Percentiles rank a stretch among this genome's conserved stretches.
Conservation (phyloP, 2,329 filamentous ascomycete genomes). For the Clonostachys sp. region DNA sequence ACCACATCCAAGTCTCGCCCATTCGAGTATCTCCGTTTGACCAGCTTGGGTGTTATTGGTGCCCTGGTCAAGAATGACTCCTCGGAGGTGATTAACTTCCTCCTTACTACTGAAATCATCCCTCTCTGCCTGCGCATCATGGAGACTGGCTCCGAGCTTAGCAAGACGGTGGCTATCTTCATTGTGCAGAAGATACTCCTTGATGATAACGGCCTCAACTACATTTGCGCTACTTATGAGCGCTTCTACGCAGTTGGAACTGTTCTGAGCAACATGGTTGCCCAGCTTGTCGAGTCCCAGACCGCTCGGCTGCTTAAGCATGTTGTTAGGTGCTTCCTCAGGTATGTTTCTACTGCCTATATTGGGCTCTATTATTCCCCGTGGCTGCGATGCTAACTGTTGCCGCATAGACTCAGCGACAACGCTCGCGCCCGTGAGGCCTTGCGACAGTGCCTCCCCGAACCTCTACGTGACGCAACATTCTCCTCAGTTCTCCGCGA, state of each 20-base stretch:
- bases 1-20: conserved; percentile 97
- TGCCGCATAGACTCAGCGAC: conserved; percentile 71
- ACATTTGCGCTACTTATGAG: conserved; percentile 98
- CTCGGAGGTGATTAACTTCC: conserved; percentile 97
- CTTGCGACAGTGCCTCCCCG: conserved; percentile 89
- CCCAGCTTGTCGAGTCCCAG: conserved; percentile 94
- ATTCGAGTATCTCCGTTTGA: conserved; percentile 95
- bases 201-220: conserved; percentile 93
- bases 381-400: background rate
- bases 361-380: background rate
- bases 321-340: conserved; percentile 92
- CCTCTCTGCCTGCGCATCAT: conserved; percentile 96
- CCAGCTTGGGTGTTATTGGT: conserved; percentile 92
- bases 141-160: conserved; percentile 97
- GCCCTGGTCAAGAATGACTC: conserved; percentile 98
- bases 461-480: conserved; percentile 96
- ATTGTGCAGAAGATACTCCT: conserved; percentile 98
- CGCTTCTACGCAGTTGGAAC: conserved; percentile 97
- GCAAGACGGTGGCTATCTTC: conserved; percentile 98
- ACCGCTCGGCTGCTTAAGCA: conserved; percentile 95
- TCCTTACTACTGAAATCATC: conserved; percentile 97
- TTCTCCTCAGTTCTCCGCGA: conserved; percentile 95
- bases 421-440: conserved; percentile 95
- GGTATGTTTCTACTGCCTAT: conserved; percentile 48
- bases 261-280: conserved; percentile 97